phyloP scores from a whole-genome alignment of 2,329 filamentous ascomycete genomes.

The Sclerotinia subarctica region DNA sequence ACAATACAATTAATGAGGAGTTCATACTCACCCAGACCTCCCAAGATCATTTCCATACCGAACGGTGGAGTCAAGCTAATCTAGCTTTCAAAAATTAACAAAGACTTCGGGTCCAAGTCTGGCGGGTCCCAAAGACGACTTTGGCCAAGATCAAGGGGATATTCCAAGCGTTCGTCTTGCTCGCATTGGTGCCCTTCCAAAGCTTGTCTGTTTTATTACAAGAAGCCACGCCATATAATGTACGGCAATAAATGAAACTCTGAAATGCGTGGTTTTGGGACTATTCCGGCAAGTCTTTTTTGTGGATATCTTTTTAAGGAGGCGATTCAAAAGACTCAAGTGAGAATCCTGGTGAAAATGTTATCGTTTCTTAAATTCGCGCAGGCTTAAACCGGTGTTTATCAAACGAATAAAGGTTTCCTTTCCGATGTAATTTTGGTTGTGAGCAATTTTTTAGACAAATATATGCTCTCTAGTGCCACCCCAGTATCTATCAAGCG shows the following conservation, averaged over 20 bases:
- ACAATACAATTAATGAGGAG: neutral
- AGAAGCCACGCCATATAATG: conserved; percentile 17
- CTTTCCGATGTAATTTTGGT: conserved; percentile 26
- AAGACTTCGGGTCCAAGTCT: neutral
- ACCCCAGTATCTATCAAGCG: neutral
- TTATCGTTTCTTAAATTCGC: neutral
- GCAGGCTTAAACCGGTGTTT: neutral
- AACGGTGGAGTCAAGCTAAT: conserved; percentile 4
- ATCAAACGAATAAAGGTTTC: conserved; percentile 5
- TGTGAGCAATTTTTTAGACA: conserved; percentile 25
- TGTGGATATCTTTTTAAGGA: conserved; percentile 24
- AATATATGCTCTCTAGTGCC: conserved; percentile 19
- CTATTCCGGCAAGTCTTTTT: conserved; percentile 13
- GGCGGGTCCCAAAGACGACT: neutral
- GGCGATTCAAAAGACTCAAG: conserved; percentile 12
- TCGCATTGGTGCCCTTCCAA: conserved; percentile 14
- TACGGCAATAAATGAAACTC: conserved; percentile 21
- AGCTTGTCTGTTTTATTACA: conserved; percentile 19
- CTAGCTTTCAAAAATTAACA: conserved; percentile 6
- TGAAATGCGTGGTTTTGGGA: conserved; percentile 25
- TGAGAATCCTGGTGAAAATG: neutral
- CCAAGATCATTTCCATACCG: conserved; percentile 1
- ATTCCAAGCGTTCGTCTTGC: conserved; percentile 14
- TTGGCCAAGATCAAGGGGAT: conserved; percentile 13
- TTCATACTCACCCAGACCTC: neutral